Percentiles rank a stretch among this genome's conserved stretches.
phyloP scores from a whole-genome alignment of 352 stramenopile species.

The Pythium guiyangense region DNA sequence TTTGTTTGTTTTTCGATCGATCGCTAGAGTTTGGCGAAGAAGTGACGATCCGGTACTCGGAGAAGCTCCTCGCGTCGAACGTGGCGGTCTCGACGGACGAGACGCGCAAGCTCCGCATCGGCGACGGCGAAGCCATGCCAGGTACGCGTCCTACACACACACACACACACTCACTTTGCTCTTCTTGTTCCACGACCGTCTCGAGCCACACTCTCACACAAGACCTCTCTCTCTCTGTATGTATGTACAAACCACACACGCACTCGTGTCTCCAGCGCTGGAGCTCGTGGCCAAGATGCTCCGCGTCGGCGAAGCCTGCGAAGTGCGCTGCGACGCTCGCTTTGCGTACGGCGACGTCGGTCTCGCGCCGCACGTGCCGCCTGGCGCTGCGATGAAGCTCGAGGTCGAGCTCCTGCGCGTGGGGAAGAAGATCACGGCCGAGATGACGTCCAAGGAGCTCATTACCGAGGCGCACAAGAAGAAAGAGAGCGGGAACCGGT shows the following conservation, averaged over 20 bases:
- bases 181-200: too few relatives aligned
- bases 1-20: too few relatives aligned
- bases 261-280: constrained; percentile 38
- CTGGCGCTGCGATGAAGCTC: constrained; percentile 46
- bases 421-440: constrained; percentile 57
- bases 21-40: constrained; percentile 84
- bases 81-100: constrained; percentile 38
- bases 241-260: too few relatives aligned
- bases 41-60: constrained; percentile 69
- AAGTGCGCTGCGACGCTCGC: constrained; percentile 68
- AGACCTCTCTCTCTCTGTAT: too few relatives aligned
- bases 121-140: constrained; percentile 76
- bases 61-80: constrained; percentile 41
- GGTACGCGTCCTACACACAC: constrained; percentile 26
- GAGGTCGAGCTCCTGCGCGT: constrained; percentile 56
- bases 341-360: constrained; percentile 76
- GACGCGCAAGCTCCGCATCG: constrained; percentile 69
- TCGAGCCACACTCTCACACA: too few relatives aligned
- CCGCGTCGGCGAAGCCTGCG: constrained; percentile 60
- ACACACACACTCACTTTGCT: too few relatives aligned
- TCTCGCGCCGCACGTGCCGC: constrained; percentile 38
- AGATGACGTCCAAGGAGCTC: constrained; percentile 73
- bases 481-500: constrained; percentile 81
- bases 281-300: constrained; percentile 80
- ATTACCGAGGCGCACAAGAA: constrained; percentile 76